These are phyloP conservation scores for Melaleuca alternifolia DNA, from an alignment of 345 rosid species.

Conservation along the genomic window DNA sequence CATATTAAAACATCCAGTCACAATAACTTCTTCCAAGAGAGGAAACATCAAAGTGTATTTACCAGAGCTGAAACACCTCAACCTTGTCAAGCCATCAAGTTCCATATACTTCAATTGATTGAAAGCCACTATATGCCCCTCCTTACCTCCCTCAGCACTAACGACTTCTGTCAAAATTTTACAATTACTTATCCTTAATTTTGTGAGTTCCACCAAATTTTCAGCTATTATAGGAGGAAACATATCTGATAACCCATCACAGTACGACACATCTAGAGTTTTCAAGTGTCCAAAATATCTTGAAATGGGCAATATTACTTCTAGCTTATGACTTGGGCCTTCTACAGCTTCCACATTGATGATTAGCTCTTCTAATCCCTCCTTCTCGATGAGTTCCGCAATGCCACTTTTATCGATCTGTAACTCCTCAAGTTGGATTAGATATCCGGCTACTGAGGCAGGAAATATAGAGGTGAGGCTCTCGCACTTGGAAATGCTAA, in stretches of 20 bases:
- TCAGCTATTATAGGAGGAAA: not conserved
- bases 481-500: too few species aligned
- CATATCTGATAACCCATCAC: not conserved
- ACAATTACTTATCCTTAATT: not conserved
- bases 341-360: not conserved
- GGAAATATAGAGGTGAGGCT: too few species aligned
- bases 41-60: too few species aligned
- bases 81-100: fast-evolving
- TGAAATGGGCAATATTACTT: fast-evolving
- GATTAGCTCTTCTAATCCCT: not conserved
- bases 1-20: too few species aligned
- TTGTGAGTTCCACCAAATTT: not conserved
- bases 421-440: too few species aligned
- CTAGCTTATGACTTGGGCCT: not conserved
- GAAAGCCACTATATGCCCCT: not conserved
- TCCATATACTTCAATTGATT: not conserved
- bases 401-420: too few species aligned
- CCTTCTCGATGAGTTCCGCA: too few species aligned
- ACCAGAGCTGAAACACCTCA: not conserved
- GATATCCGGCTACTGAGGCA: too few species aligned
- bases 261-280: not conserved
- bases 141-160: not conserved
- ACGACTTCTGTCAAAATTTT: not conserved
- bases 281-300: not conserved
- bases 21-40: too few species aligned